Conservation (phyloP, 179 eudicot species). For the Vitellaria paradoxa region DNA sequence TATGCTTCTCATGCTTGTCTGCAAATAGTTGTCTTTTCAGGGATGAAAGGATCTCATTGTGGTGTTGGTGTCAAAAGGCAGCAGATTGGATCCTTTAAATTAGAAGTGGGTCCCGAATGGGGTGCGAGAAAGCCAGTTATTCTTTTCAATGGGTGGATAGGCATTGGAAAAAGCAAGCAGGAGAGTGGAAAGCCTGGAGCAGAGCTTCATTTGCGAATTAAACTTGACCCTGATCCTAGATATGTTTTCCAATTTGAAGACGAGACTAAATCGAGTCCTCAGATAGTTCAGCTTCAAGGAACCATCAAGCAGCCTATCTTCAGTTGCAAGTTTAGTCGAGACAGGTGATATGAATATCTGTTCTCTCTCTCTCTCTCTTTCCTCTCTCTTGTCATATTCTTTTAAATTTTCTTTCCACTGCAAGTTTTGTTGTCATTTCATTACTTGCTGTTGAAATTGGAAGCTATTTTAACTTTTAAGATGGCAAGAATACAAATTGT, state of each 20-base stretch:
- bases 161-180: conserved; percentile 43
- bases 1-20: conserved; percentile 36
- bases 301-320: conserved; percentile 44
- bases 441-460: no score
- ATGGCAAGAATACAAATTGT: neutral
- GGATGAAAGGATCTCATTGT: conserved; percentile 38
- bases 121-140: conserved; percentile 39
- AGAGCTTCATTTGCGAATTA: conserved; percentile 48
- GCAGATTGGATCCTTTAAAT: conserved; percentile 43
- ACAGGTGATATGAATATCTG: conserved; percentile 29
- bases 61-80: conserved; percentile 47
- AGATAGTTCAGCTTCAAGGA: conserved; percentile 55
- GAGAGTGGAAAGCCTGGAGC: conserved; percentile 37
- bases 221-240: conserved; percentile 56
- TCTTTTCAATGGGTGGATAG: conserved; percentile 48
- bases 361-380: neutral
- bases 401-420: neutral
- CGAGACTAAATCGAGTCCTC: conserved; percentile 45
- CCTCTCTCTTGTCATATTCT: neutral
- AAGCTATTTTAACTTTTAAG: neutral
- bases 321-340: conserved; percentile 55
- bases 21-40: conserved; percentile 43
- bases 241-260: conserved; percentile 55
- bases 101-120: conserved; percentile 52
- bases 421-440: no score